These are phyloP conservation scores for Cenococcum geophilum DNA, from an alignment of 495 filamentous ascomycete genomes.

Conservation along the genomic window DNA sequence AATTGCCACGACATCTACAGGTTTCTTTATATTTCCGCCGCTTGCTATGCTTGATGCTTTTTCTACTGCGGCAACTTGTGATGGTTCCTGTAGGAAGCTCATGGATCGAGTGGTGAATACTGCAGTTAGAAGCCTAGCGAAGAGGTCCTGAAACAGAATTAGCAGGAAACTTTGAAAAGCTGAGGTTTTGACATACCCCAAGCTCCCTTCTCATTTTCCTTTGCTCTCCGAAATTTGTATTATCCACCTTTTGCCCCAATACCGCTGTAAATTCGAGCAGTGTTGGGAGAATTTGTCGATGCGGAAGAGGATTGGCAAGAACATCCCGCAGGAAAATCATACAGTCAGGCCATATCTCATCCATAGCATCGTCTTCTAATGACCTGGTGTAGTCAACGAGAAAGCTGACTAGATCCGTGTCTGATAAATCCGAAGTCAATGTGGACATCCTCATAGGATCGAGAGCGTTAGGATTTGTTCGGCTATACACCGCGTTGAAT, in stretches of 20 bases:
- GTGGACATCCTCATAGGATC: conserved; percentile 78
- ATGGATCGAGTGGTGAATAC: conserved; percentile 79
- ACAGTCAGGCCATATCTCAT: conserved; percentile 97
- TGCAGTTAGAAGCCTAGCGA: conserved; percentile 78
- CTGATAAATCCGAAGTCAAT: conserved; percentile 73
- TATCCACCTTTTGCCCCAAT: conserved; percentile 87
- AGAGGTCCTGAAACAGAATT: conserved; percentile 61
- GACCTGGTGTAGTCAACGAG: conserved; percentile 82
- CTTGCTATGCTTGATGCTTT: conserved; percentile 20
- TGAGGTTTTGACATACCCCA: conserved; percentile 54
- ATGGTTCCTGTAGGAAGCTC: conserved; percentile 29
- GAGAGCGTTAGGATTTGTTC: conserved; percentile 76
- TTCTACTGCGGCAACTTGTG: conserved; percentile 18
- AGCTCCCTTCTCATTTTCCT: conserved; percentile 88
- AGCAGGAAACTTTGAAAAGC: conserved; percentile 13
- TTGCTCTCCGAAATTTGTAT: conserved; percentile 96
- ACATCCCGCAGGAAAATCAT: conserved; percentile 86
- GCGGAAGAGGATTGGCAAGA: conserved; percentile 88
- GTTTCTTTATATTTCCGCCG: conserved; percentile 48
- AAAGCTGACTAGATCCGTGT: conserved; percentile 78
- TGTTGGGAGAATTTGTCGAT: conserved; percentile 81
- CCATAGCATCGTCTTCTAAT: conserved; percentile 96
- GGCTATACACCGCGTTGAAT: conserved; percentile 93
- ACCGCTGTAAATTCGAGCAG: conserved; percentile 84
- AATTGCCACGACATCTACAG: conserved; percentile 58